Conservation (phyloP, 1,284 basidiomycete species). For the Pascua guehoae region DNA sequence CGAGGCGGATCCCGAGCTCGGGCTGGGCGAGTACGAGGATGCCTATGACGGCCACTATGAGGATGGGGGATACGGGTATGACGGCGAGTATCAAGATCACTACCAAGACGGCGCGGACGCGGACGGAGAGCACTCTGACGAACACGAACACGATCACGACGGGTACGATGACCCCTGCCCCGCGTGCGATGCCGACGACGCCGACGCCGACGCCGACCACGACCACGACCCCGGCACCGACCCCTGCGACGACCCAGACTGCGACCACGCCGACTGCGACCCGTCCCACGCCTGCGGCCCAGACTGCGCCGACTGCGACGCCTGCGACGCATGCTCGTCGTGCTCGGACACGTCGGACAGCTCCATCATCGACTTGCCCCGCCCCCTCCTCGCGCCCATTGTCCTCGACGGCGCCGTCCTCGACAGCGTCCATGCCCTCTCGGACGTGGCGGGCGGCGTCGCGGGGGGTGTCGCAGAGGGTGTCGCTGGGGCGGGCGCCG, state of each 20-base stretch:
- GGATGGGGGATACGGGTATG: no score
- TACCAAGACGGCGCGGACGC: background rate
- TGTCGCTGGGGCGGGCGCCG: background rate
- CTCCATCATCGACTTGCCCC: slow-evolving; percentile 19
- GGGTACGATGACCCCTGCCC: background rate
- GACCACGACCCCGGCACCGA: background rate
- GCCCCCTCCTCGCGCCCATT: slow-evolving; percentile 8
- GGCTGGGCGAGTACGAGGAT: no score
- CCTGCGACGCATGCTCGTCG: background rate
- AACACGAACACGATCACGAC: no score
- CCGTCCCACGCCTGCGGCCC: no score
- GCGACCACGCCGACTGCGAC: background rate
- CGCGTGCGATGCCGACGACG: background rate
- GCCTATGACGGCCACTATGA: no score
- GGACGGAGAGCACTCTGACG: background rate
- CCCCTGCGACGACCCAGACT: background rate
- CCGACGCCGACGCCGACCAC: background rate
- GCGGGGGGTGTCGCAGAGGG: background rate
- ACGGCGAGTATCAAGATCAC: background rate
- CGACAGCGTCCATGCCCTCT: background rate
- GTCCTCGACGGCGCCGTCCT: background rate
- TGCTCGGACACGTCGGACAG: slow-evolving; percentile 5
- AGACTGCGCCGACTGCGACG: background rate
- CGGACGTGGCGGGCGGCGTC: background rate
- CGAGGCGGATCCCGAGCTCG: no score